Base-by-base conservation (phyloP, 257 asterid genomes). In the Rhazya stricta region DNA sequence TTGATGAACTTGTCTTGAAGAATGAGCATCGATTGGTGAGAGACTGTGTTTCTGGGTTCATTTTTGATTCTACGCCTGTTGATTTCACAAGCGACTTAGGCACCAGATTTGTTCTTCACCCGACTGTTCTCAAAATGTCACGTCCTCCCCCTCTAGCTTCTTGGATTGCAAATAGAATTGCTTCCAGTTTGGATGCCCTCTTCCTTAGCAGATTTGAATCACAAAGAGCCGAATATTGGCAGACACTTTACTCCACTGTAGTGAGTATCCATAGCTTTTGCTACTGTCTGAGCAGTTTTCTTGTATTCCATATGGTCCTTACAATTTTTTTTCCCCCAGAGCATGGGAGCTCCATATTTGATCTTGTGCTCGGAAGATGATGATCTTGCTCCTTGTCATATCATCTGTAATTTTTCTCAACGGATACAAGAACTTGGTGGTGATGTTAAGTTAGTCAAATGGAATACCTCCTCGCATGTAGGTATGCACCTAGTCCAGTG, bases 191-290 rank as follows among this genome's bases (percentile, higher is more conserved):
- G 69, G 98, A 95, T 60, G 82, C 93, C 19, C 85, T 95, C 84
- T 95, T 92, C 83, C 96, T 89, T 58, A 80, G 85, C 81, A 85
- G 87, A 80, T 86, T 91, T 67, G 99, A 95, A 81, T 67, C 87
- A 21, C 96, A 95, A 76, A 90, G 99, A 56, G 98, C 99, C 2
- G 93, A 92, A 77, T 91, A 85, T 79, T 95, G 99, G 99, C 98
- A 95, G 85, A 95, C 96, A 72, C 88, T 95, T 53, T 92, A 92
- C 70, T 87, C 96, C 74, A 87, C 98, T 50, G 81, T 86, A 9
- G 99, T 95, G 81, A 92, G 97, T 77, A 57, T 66, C 79, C 53
- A 15, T 72, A 30, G 32, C 30, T 69, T 53, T 67, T 70, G 45
- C 16, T 75, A 30, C 58, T 37, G 1, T n/a, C 63, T 30, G 34